Base-by-base conservation (phyloP, 2,329 filamentous ascomycete species). In the Tolypocladium tundrense region DNA sequence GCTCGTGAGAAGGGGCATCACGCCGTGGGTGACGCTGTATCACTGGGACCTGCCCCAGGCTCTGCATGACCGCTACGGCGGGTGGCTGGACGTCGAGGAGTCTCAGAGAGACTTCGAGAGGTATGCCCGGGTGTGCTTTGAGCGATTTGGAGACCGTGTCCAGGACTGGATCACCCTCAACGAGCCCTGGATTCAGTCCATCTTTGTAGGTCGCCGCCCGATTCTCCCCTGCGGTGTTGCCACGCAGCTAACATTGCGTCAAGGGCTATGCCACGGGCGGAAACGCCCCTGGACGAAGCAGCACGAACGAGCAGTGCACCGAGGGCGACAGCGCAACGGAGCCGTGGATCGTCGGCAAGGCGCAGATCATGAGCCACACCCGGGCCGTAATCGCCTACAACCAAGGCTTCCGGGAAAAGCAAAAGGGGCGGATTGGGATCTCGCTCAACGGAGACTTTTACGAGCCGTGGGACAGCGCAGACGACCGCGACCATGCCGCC, bases 11-110 rank as follows among this genome's bases (percentile, higher is more conserved):
- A 77, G 79, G 13, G 82, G 78, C 27, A 86, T 88, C 60, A 77
- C 76, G 39, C 84, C 85, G 0, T 77, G 85, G 67, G 74, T 86
- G 43, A 88, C 85, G 0, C 73, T 88, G 1, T 86, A 82, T 64
- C 85, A 88, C 67, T 87, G 84, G 84, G 84, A 88, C 16, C 60
- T 72, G 0, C 73, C 73, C 0, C 71, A 72, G 16, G 66, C 54
- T 0, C 65, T 75, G 0, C 66, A 75, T 39, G 69, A 73, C 27
- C 64, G 71, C 0, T 75, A 75, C 7, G 69, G 72, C 0, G 72
- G 71, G 0, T 69, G 67, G 64, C 45, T 74, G 6, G 63, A 73
- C 41, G 67, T 67, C 7, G 62, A 66, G 2, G 63, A 72, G 54
- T 68, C 67, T 0, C 64, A 68, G 16, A 62, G 62, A 7, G 72